Percentiles rank a stretch among this genome's conserved stretches.
Evolutionary conservation across 768 basidiomycete species (phyloP).

Genomic region (Phlebiopsis flavidoalba): DNA sequence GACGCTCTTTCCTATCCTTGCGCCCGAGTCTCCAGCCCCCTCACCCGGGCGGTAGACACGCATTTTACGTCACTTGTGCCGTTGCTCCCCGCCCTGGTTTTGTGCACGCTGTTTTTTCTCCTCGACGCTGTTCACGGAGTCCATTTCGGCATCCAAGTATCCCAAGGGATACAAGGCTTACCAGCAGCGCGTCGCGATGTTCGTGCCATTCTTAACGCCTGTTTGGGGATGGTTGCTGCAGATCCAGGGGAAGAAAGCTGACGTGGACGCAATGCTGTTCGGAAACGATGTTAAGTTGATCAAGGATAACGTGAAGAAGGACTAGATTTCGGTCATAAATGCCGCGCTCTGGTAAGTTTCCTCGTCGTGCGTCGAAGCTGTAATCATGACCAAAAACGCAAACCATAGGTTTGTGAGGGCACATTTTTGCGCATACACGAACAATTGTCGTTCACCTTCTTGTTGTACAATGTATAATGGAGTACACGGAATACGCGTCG

Average conservation of each 20-base stretch:
- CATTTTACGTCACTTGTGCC: conserved; percentile 22
- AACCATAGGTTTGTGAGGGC: too few relatives aligned
- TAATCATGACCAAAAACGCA: too few relatives aligned
- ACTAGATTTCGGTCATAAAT: neutral
- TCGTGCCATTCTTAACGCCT: conserved; percentile 45
- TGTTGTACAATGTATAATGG: neutral
- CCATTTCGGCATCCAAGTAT: conserved; percentile 73
- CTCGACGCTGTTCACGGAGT: conserved; percentile 78
- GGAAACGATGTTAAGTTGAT: conserved; percentile 24
- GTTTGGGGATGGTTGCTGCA: conserved; percentile 38
- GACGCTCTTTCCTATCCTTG: conserved; percentile 59
- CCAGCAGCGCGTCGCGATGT: conserved; percentile 78
- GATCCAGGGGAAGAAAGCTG: conserved; percentile 31
- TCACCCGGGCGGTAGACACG: conserved; percentile 14
- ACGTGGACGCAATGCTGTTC: conserved; percentile 39
- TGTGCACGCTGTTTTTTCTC: conserved; percentile 55
- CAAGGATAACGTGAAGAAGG: neutral
- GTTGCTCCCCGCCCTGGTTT: conserved; percentile 43
- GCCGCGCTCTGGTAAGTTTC: neutral
- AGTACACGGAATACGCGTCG: neutral
- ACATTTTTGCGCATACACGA: neutral
- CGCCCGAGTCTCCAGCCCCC: conserved; percentile 28
- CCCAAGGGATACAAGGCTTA: conserved; percentile 66
- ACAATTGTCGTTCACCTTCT: neutral
- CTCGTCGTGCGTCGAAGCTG: too few relatives aligned